These are phyloP conservation scores for Mycena pura DNA, from an alignment of 768 basidiomycete genomes.

Conservation along the genomic window DNA sequence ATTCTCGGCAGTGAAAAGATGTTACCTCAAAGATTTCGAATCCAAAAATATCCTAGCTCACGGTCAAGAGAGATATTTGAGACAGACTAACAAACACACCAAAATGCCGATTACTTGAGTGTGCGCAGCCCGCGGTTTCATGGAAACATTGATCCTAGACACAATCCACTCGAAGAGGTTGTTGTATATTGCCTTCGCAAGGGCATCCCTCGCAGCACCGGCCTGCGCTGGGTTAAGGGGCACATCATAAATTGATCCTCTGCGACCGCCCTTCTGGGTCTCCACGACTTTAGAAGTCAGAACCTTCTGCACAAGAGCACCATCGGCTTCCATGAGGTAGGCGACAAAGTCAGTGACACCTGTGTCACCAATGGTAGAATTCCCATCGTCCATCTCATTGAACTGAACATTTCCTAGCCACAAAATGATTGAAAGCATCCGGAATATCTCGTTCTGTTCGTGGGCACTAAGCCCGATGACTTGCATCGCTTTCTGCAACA, in stretches of 20 bases:
- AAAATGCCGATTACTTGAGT: conserved; percentile 93
- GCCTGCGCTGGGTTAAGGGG: conserved; percentile 95
- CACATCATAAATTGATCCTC: conserved; percentile 97
- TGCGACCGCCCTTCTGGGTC: conserved; percentile 88
- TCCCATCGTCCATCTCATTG: conserved; percentile 86
- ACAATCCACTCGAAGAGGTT: conserved; percentile 99
- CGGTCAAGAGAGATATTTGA: not conserved
- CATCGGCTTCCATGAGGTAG: conserved; percentile 91
- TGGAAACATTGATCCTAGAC: conserved; percentile 91
- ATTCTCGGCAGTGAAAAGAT: not conserved
- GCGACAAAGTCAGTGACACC: conserved; percentile 94
- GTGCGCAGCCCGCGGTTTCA: conserved; percentile 82
- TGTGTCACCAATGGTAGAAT: conserved; percentile 79
- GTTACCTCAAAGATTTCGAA: conserved; percentile 97
- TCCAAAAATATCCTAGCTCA: conserved; percentile 89
- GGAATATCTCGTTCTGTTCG: conserved; percentile 93
- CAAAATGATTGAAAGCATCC: conserved; percentile 88
- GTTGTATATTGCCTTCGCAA: conserved; percentile 96
- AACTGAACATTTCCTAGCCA: conserved; percentile 99
- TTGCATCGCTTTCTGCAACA: conserved; percentile 84
- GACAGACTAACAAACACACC: conserved; percentile 46
- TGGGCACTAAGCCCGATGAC: conserved; percentile 84
- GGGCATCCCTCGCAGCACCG: conserved; percentile 84
- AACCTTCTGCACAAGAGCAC: conserved; percentile 82
- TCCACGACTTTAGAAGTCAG: conserved; percentile 88